Evolutionary conservation across 495 filamentous ascomycete species (phyloP).

Genomic region (Penicillium arizonense): DNA sequence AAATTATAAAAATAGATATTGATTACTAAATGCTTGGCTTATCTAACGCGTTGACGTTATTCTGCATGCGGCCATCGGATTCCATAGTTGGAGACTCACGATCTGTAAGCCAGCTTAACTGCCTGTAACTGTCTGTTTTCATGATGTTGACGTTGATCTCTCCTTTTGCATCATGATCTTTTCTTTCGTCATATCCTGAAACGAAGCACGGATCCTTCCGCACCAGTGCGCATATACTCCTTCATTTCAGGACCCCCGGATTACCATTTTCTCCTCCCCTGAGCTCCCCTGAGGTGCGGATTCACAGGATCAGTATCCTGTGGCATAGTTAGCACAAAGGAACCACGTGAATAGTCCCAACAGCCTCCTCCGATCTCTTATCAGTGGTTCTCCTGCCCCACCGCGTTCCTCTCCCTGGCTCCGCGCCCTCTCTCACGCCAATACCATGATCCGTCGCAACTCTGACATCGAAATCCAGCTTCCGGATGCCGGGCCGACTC

Average conservation of each 20-base stretch:
- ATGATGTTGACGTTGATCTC: slow-evolving; percentile 1
- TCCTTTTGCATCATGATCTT: slow-evolving; percentile 9
- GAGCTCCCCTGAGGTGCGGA: neutral
- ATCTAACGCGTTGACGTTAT: slow-evolving; percentile 23
- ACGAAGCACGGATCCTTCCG: slow-evolving; percentile 43
- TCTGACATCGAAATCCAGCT: slow-evolving; percentile 48
- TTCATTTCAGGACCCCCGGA: slow-evolving; percentile 9
- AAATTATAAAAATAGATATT: neutral
- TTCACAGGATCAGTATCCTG: neutral
- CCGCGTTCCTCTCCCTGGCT: slow-evolving; percentile 9
- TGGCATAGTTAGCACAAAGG: neutral
- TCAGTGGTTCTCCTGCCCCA: slow-evolving; percentile 23
- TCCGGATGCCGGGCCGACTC: slow-evolving; percentile 36
- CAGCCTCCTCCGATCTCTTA: slow-evolving; percentile 20
- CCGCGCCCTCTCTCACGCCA: slow-evolving; percentile 3
- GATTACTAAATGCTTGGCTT: neutral
- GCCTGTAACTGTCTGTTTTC: slow-evolving; percentile 5
- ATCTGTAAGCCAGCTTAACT: no score
- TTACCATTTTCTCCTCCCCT: slow-evolving; percentile 2
- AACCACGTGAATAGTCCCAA: neutral
- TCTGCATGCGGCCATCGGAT: slow-evolving; percentile 37
- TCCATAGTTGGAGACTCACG: slow-evolving; percentile 16
- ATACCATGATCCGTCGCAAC: slow-evolving; percentile 46
- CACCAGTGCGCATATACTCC: slow-evolving; percentile 16
- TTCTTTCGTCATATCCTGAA: slow-evolving; percentile 24